Evolutionary conservation across 129 eudicot genomes (phyloP).

Genomic region (Chrysanthemum lavandulifolium): DNA sequence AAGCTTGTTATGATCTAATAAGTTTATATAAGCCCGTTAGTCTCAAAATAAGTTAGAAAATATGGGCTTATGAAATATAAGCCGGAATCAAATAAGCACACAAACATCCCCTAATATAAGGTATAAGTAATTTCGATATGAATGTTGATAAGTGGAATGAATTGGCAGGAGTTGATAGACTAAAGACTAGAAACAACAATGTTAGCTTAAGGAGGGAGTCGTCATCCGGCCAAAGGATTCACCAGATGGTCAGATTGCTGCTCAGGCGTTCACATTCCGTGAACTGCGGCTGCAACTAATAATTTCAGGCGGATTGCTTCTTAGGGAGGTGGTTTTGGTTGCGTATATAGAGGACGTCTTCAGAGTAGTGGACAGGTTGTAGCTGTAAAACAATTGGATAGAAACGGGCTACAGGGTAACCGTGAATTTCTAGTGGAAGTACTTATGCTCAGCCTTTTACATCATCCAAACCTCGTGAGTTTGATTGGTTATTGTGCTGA

Average conservation of each 20-base stretch:
- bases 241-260: slow-evolving; percentile 23
- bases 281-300: slow-evolving; percentile 63
- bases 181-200: slow-evolving; percentile 53
- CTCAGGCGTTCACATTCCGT: slow-evolving; percentile 56
- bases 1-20: no score
- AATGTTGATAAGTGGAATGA: background rate
- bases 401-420: slow-evolving; percentile 80
- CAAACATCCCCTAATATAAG: no score
- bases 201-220: slow-evolving; percentile 42
- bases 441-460: slow-evolving; percentile 76
- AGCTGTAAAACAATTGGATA: slow-evolving; percentile 76
- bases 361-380: slow-evolving; percentile 56
- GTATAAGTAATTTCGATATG: background rate
- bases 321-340: slow-evolving; percentile 91
- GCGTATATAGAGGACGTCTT: slow-evolving; percentile 73
- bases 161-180: slow-evolving; percentile 69
- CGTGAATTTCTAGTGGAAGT: slow-evolving; percentile 72
- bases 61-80: no score
- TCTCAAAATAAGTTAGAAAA: no score
- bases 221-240: slow-evolving; percentile 21
- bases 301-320: slow-evolving; percentile 54
- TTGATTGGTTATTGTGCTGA: slow-evolving; percentile 74
- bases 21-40: no score
- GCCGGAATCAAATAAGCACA: no score
- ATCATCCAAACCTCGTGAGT: slow-evolving; percentile 70